phyloP scores from a whole-genome alignment of 2,329 filamentous ascomycete species.

The Monilinia fructicola region DNA sequence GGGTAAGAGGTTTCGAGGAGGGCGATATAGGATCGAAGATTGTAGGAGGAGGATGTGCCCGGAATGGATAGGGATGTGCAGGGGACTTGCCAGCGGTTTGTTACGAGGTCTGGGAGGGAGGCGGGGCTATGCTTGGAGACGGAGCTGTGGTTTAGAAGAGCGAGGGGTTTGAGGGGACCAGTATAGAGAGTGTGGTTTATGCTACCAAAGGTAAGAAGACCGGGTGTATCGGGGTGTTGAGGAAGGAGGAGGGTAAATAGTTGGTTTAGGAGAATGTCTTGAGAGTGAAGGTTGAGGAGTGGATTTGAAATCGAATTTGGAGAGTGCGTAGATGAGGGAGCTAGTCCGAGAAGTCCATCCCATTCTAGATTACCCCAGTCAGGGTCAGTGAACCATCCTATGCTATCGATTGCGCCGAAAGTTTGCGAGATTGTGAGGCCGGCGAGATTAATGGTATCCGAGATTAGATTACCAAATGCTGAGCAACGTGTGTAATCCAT shows the following conservation, averaged over 20 bases:
- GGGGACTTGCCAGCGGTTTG: conserved; percentile 12
- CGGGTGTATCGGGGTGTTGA: background rate
- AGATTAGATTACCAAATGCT: background rate
- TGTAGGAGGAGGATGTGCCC: background rate
- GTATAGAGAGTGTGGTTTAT: conserved; percentile 6
- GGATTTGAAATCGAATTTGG: conserved; percentile 1
- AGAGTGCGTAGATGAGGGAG: conserved; percentile 1
- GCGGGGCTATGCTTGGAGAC: background rate
- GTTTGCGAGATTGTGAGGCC: conserved; percentile 4
- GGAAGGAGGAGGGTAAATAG: conserved; percentile 20
- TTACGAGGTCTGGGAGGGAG: background rate
- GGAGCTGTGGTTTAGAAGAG: background rate
- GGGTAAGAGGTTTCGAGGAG: conserved; percentile 13
- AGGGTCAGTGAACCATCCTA: conserved; percentile 1
- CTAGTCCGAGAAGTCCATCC: conserved; percentile 19
- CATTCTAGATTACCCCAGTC: conserved; percentile 22
- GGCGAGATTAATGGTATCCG: conserved; percentile 6
- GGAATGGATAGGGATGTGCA: conserved; percentile 6
- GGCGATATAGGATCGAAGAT: background rate
- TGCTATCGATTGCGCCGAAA: conserved; percentile 10
- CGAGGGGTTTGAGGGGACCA: background rate
- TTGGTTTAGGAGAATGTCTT: background rate
- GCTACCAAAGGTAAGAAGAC: conserved; percentile 10
- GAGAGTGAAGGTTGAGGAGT: background rate
- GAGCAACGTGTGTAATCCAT: conserved; percentile 15